Evolutionary conservation across 306 rosid genomes (phyloP).

Genomic region (Ormosia semicastrata): DNA sequence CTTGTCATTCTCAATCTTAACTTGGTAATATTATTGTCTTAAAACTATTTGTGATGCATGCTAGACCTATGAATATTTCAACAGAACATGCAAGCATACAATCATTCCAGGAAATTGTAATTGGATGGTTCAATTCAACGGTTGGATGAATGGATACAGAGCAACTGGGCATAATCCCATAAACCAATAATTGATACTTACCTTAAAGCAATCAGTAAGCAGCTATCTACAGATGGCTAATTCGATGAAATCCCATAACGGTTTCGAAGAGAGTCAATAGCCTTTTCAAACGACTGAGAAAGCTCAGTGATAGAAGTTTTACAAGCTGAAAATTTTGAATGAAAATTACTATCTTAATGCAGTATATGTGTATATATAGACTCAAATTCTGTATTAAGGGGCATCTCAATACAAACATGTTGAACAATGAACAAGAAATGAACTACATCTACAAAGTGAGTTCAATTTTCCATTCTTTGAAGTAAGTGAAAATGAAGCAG

Average conservation of each 20-base stretch:
- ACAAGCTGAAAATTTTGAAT: conserved; percentile 55
- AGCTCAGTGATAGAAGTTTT: conserved; percentile 66
- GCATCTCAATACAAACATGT: background rate
- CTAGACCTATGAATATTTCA: conserved; percentile 15
- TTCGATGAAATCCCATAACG: conserved; percentile 60
- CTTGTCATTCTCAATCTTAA: background rate
- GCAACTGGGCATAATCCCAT: background rate
- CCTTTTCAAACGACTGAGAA: conserved; percentile 71
- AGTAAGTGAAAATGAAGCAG: background rate
- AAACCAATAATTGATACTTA: conserved; percentile 26
- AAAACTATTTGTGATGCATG: background rate
- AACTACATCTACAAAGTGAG: background rate
- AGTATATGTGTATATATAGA: background rate
- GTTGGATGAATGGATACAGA: background rate
- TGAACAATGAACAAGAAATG: background rate
- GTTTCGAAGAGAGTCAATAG: conserved; percentile 60
- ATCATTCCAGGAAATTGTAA: background rate
- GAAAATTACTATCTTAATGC: conserved; percentile 17
- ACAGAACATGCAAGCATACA: background rate
- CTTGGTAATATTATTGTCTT: background rate
- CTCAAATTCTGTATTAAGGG: background rate
- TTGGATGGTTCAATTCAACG: background rate
- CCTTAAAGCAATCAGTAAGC: conserved; percentile 21
- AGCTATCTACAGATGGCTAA: conserved; percentile 35
- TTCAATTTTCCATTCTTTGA: background rate